These are phyloP conservation scores for Metarhizium sp. DNA, from an alignment of 2,329 filamentous ascomycete genomes.

Conservation along the genomic window DNA sequence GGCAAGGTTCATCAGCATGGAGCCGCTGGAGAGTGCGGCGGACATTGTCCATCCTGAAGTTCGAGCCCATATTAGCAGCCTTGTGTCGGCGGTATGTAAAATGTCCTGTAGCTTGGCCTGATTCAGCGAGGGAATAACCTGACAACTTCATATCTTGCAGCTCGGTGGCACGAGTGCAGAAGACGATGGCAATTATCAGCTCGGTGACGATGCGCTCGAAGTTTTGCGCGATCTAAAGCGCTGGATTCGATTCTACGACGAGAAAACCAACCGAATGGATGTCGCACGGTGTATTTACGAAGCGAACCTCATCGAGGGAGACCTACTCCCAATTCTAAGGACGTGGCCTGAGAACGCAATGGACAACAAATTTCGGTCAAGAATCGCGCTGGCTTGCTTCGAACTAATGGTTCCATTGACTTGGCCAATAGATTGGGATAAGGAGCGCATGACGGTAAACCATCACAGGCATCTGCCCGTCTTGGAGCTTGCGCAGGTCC, in stretches of 20 bases:
- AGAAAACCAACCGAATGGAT: slow-evolving; percentile 87
- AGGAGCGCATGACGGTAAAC: slow-evolving; percentile 78
- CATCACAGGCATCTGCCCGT: slow-evolving; percentile 88
- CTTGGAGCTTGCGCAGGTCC: slow-evolving; percentile 75
- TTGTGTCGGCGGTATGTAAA: slow-evolving; percentile 76
- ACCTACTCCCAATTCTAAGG: slow-evolving; percentile 81
- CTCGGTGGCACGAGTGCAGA: slow-evolving; percentile 75
- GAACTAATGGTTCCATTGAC: slow-evolving; percentile 89
- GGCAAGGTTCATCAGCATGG: slow-evolving; percentile 32
- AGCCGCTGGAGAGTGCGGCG: slow-evolving; percentile 37
- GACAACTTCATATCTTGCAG: slow-evolving; percentile 32
- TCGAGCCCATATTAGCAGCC: slow-evolving; percentile 83
- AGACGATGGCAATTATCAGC: slow-evolving; percentile 72
- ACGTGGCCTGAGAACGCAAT: slow-evolving; percentile 66
- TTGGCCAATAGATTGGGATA: slow-evolving; percentile 79
- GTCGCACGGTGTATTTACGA: slow-evolving; percentile 89
- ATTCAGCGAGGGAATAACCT: neutral
- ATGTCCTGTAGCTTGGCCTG: neutral
- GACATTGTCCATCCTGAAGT: slow-evolving; percentile 83
- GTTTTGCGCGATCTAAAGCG: slow-evolving; percentile 87
- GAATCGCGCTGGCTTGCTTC: slow-evolving; percentile 75
- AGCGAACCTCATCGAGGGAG: slow-evolving; percentile 82
- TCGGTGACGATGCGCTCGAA: slow-evolving; percentile 88
- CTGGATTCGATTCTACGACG: slow-evolving; percentile 93
- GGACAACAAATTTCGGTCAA: slow-evolving; percentile 66